Evolutionary conservation across 2,329 filamentous ascomycete genomes (phyloP).

Genomic region (Diaporthe sp.): DNA sequence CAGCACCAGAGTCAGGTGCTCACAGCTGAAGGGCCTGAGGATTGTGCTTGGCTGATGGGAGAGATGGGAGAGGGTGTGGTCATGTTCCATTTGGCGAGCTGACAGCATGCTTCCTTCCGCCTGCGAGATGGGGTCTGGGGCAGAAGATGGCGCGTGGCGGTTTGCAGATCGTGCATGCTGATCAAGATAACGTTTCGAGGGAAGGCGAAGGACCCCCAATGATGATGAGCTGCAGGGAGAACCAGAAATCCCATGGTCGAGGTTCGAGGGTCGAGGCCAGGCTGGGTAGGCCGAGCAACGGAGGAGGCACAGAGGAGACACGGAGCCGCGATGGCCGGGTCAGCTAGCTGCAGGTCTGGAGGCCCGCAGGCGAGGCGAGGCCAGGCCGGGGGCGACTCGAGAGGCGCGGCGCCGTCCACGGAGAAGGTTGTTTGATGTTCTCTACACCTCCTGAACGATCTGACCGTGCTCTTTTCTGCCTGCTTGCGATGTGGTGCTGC

Average conservation of each 20-base stretch:
- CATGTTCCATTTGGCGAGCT: conserved; percentile 14
- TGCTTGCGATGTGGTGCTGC: not conserved
- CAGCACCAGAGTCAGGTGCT: not conserved
- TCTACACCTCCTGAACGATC: not conserved
- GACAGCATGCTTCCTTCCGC: conserved; percentile 14
- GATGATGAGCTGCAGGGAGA: conserved; percentile 17
- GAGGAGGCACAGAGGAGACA: not conserved
- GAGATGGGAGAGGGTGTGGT: conserved; percentile 11
- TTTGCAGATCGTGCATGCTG: conserved; percentile 24
- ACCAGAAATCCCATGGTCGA: not conserved
- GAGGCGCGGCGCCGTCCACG: not conserved
- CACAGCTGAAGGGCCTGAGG: not conserved
- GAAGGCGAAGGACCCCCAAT: not conserved
- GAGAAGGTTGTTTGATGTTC: not conserved
- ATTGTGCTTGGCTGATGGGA: not conserved
- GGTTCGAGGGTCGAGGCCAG: not conserved
- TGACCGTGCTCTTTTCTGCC: not conserved
- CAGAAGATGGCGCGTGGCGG: not conserved
- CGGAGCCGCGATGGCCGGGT: not conserved
- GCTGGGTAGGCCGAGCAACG: not conserved
- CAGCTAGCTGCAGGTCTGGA: conserved; percentile 1
- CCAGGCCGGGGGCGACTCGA: not conserved
- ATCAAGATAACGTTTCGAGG: conserved; percentile 15
- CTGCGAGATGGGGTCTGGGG: not conserved
- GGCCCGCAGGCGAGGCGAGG: not conserved